Evolutionary conservation across 257 asterid genomes (phyloP), one percentile per base, ranked within the genome.

Genomic region (Fraxinus americana): DNA sequence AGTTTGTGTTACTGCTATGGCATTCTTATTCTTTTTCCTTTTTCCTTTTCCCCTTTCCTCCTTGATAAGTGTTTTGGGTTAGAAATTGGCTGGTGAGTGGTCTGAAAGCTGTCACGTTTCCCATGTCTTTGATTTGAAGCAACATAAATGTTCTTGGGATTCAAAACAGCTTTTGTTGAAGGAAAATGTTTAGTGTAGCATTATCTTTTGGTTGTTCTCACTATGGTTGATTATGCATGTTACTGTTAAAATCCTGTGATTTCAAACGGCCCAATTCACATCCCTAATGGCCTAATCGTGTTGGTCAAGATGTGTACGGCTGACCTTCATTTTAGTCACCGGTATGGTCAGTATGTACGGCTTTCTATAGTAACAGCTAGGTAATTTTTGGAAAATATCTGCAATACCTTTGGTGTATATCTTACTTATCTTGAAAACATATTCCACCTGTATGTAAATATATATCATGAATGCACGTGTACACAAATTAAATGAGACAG

Each of bases 71-170:
- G 19, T 76, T 1, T 77, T 36, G 67, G 41, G 45, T 63, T n/a
- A 61, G 78, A 57, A 21, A 67, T 68, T 77, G 66, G 67, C 63
- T 75, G 63, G 71, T 73, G 63, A 52, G 30, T 63, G 69, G 17
- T 63, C 35, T 63, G 17, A 43, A 11, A 25, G 69, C 35, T 25
- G 69, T 25, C 19, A 25, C 36, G 2, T 25, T 63, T 63, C 17
- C n/a, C 69, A 25, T 13, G 19, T 63, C 69, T 63, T 63, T 27
- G 32, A 63, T 25, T 25, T 63, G 36, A 63, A 27, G 69, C 69
- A 27, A 63, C 34, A 9, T 23, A 27, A 63, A 63, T 12, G 69
- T 63, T 63, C 35, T 63, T 63, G 17, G 69, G 34, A 27, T 63
- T 63, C 69, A 63, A 63, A n/a, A 27, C 35, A 4, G 14, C 14